Evolutionary conservation across 2,329 filamentous ascomycete genomes (phyloP).

Genomic region (Nakataea oryzae): DNA sequence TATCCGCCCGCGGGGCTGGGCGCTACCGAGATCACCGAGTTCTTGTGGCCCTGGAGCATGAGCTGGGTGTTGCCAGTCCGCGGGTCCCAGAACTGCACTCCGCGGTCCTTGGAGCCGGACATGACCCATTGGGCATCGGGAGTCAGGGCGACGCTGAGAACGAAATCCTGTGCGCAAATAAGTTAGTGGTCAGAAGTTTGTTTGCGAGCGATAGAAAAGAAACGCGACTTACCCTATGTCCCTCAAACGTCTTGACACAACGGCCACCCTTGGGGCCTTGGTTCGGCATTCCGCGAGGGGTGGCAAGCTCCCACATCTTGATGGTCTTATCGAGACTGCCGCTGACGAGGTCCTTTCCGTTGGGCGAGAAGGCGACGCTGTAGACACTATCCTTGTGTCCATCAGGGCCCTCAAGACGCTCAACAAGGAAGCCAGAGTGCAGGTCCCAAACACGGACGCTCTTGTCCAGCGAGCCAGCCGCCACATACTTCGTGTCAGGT

Average conservation of each 20-base stretch:
- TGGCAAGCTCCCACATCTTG: conserved; percentile 94
- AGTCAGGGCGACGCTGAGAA: conserved; percentile 88
- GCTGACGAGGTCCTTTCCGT: conserved; percentile 84
- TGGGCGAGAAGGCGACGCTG: conserved; percentile 90
- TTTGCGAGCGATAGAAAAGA: background rate
- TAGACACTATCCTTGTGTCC: conserved; percentile 97
- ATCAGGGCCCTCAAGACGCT: conserved; percentile 83
- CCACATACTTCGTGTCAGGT: conserved; percentile 86
- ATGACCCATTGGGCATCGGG: conserved; percentile 94
- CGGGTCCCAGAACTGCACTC: conserved; percentile 98
- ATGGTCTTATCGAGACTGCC: conserved; percentile 96
- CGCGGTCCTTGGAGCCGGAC: conserved; percentile 92
- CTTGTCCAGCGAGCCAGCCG: conserved; percentile 92
- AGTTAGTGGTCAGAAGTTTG: conserved; percentile 17
- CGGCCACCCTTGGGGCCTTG: conserved; percentile 73
- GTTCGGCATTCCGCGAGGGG: conserved; percentile 56
- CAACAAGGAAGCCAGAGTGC: conserved; percentile 71
- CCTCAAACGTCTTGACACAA: conserved; percentile 94
- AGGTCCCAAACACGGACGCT: conserved; percentile 97
- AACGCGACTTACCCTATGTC: conserved; percentile 62
- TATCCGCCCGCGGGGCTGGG: conserved; percentile 79
- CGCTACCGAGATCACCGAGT: conserved; percentile 94
- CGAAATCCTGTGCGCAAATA: conserved; percentile 61
- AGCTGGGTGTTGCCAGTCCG: conserved; percentile 87
- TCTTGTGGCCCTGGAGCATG: conserved; percentile 98